These are phyloP conservation scores for Candida awuae DNA, from an alignment of 805 yeast genomes.

Conservation along the genomic window DNA sequence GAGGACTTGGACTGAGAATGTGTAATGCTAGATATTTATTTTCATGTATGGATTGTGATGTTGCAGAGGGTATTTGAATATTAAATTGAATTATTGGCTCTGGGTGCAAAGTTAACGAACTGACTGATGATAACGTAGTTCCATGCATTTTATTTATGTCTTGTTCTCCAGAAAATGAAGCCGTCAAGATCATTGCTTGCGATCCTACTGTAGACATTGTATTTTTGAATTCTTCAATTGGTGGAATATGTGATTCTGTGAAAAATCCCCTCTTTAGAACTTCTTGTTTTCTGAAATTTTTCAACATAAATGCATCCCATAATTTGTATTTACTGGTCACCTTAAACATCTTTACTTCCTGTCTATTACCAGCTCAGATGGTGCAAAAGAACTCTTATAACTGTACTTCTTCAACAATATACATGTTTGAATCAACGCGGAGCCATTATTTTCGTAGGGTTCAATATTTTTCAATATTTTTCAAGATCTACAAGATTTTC, in stretches of 20 bases:
- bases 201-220: slow-evolving; percentile 31
- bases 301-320: no score
- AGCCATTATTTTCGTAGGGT: no score
- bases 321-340: no score
- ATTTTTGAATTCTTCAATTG: slow-evolving; percentile 25
- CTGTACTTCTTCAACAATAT: no score
- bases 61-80: slow-evolving; percentile 76
- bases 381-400: no score
- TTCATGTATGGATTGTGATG: slow-evolving; percentile 60
- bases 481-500: no score
- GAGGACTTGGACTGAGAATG: slow-evolving; percentile 52
- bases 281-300: background rate
- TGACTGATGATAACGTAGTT: slow-evolving; percentile 77
- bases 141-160: slow-evolving; percentile 43
- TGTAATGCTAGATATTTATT: slow-evolving; percentile 62
- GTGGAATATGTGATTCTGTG: slow-evolving; percentile 17
- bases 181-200: slow-evolving; percentile 53
- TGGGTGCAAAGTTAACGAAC: slow-evolving; percentile 74
- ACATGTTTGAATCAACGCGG: no score
- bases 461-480: no score
- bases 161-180: slow-evolving; percentile 28
- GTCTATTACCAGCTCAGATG: no score
- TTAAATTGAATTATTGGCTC: slow-evolving; percentile 78
- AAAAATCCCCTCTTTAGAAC: slow-evolving; percentile 6
- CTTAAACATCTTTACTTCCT: no score